A percentile compares a stretch with the other conserved stretches of the same genome.
These are phyloP conservation scores for Camellia granthamiana DNA, from an alignment of 148 eudicot genomes.

Conservation along the genomic window DNA sequence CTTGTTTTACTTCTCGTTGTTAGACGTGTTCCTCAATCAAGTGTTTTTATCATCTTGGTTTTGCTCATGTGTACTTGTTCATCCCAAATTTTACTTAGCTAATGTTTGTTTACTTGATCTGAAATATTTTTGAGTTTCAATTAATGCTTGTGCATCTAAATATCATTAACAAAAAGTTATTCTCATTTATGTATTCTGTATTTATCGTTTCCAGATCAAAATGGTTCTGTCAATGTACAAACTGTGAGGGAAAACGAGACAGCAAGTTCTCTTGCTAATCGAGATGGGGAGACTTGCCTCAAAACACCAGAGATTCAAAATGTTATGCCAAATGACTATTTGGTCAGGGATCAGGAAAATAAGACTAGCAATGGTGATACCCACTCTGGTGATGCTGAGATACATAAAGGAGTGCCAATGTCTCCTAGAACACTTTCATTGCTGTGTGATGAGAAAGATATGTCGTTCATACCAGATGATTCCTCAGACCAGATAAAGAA, in stretches of 20 bases:
- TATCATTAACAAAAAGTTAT: not conserved
- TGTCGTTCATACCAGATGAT: not conserved
- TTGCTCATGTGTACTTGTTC: not conserved
- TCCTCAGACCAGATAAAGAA: slow-evolving; percentile 4
- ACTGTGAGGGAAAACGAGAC: slow-evolving; percentile 4
- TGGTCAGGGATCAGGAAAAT: slow-evolving; percentile 19
- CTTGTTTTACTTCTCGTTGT: too few species aligned
- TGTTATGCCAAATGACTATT: not conserved
- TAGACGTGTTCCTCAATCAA: too few species aligned
- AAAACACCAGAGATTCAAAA: slow-evolving; percentile 17
- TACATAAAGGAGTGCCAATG: slow-evolving; percentile 11
- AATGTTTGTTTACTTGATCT: not conserved
- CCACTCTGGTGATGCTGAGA: slow-evolving; percentile 28
- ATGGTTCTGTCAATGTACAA: slow-evolving; percentile 1
- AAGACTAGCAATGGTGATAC: slow-evolving; percentile 8
- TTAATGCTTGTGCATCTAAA: not conserved
- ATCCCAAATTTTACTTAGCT: not conserved
- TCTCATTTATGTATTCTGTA: not conserved
- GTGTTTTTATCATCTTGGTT: not conserved
- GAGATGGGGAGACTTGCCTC: slow-evolving; percentile 19
- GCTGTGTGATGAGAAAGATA: not conserved
- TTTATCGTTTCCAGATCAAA: slow-evolving; percentile 4
- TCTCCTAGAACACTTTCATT: slow-evolving; percentile 7
- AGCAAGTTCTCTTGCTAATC: not conserved
- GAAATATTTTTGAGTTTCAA: not conserved